Base-by-base conservation (phyloP, 2,329 filamentous ascomycete species). In the Xylaria sp. region DNA sequence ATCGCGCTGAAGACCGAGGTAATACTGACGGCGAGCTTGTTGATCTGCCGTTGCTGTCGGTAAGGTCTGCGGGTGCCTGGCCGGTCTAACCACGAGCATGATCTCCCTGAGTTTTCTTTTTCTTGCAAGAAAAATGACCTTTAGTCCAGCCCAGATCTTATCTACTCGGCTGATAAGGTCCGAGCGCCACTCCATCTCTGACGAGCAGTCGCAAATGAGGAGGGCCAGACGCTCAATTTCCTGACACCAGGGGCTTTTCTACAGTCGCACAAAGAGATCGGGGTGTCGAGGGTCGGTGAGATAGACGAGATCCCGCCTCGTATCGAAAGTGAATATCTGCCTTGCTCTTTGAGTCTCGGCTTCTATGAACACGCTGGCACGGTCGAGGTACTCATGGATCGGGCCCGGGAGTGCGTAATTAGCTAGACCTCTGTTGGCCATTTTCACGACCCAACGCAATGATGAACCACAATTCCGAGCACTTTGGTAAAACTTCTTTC, bases 271-370 rank as follows among this genome's bases (percentile, higher is more conserved):
- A 26, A 64, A 67, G 26, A 64, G 36, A 4, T 46, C 53, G 11
- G 23, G 17, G 17, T 17, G 13, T 11, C 11, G 23, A 3, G 53
- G 31, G 40, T 67, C 65, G 9, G 20, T 26, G 28, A 67, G 7
- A 15, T 67, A 67, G 33, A 67, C 31, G 38, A 67, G 65, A 20
- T 67, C 65, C 17, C 20, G 60, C 3, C 51, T 49, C 9, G 23
- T 17, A 15, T 51, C 42, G 17, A 66, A 13, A 17, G 17, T 3
- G n/a, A 66, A 66, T 7, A 4, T 9, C 33, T 66, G 58, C 9
- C 0, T 23, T 5, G 64, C 51, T 31, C 40, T 38, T 26, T 20
- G 6, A 0, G 6, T 6, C 31, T 62, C 49, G 1, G 6, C 33
- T 13, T 9, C 17, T 28, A 17, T 33, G 6, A 62, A 66, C 4